Conservation (phyloP, 2,329 filamentous ascomycete genomes). For the Elsinoe batatas region DNA sequence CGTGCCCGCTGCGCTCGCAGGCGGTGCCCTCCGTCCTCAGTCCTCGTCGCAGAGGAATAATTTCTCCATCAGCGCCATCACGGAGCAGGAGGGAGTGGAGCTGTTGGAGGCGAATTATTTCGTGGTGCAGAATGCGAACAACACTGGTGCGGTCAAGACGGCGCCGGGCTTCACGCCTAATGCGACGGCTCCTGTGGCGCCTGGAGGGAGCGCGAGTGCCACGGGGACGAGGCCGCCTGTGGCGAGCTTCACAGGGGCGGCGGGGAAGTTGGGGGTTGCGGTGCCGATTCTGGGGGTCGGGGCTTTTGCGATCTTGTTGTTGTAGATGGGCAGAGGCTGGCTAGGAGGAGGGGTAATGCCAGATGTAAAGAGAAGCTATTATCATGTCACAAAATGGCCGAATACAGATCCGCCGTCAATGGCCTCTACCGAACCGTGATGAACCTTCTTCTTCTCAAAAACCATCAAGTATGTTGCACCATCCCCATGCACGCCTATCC, state of each 20-base stretch:
- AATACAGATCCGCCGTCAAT: too few relatives aligned
- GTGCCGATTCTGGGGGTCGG: constrained; percentile 1
- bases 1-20: constrained; percentile 16
- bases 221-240: neutral
- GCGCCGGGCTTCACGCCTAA: constrained; percentile 1
- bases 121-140: constrained; percentile 17
- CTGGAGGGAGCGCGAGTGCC: neutral
- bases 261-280: neutral
- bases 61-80: constrained; percentile 21
- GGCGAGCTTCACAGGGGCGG: constrained; percentile 8
- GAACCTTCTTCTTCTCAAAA: too few relatives aligned
- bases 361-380: neutral
- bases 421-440: too few relatives aligned
- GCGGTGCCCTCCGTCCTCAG: constrained; percentile 16
- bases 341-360: neutral
- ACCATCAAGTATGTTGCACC: too few relatives aligned
- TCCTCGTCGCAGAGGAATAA: constrained; percentile 16
- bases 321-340: neutral
- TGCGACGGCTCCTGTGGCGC: neutral
- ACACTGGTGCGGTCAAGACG: neutral
- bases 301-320: neutral
- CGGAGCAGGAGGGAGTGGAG: constrained; percentile 17
- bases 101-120: constrained; percentile 24
- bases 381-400: neutral
- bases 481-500: too few relatives aligned